These are phyloP conservation scores for Psilocybe sp. DNA, from an alignment of 768 basidiomycete genomes.

Conservation along the genomic window DNA sequence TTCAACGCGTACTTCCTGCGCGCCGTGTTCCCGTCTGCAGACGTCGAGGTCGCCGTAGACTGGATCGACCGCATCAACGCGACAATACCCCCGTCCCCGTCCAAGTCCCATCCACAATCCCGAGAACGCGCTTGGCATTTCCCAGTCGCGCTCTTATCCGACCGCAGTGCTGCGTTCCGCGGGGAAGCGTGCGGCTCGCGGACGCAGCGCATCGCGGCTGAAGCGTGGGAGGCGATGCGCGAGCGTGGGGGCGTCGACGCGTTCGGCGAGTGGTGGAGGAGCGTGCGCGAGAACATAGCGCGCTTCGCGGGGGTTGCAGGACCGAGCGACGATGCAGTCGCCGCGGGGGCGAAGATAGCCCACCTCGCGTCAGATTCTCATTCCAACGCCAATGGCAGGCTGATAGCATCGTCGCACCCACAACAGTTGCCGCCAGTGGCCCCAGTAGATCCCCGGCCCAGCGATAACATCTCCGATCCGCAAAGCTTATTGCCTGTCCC, in stretches of 20 bases:
- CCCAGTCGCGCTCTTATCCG: conserved; percentile 58
- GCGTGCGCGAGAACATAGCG: conserved; percentile 53
- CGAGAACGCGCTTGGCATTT: conserved; percentile 56
- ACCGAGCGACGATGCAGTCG: background rate
- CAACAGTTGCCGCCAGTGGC: too few species aligned
- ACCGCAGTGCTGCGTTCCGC: conserved; percentile 69
- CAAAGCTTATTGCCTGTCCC: conserved; percentile 29
- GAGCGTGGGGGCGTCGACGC: conserved; percentile 21
- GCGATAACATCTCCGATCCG: conserved; percentile 4
- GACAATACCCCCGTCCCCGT: conserved; percentile 13
- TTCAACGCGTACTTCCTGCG: conserved; percentile 72
- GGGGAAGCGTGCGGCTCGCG: conserved; percentile 52
- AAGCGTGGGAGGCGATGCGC: conserved; percentile 48
- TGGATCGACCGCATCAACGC: conserved; percentile 55
- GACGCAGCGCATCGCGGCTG: conserved; percentile 63
- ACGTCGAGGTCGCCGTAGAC: conserved; percentile 59
- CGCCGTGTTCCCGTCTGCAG: conserved; percentile 60
- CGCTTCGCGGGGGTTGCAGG: conserved; percentile 50
- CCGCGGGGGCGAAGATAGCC: background rate
- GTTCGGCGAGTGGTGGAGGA: conserved; percentile 65
- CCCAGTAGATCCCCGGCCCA: background rate
- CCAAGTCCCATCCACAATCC: background rate
- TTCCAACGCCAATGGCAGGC: too few species aligned
- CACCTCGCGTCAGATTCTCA: too few species aligned
- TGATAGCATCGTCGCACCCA: too few species aligned